Evolutionary conservation across 2,329 filamentous ascomycete genomes (phyloP), one percentile per base, ranked within the genome.

Genomic region (Metarhizium humberi): DNA sequence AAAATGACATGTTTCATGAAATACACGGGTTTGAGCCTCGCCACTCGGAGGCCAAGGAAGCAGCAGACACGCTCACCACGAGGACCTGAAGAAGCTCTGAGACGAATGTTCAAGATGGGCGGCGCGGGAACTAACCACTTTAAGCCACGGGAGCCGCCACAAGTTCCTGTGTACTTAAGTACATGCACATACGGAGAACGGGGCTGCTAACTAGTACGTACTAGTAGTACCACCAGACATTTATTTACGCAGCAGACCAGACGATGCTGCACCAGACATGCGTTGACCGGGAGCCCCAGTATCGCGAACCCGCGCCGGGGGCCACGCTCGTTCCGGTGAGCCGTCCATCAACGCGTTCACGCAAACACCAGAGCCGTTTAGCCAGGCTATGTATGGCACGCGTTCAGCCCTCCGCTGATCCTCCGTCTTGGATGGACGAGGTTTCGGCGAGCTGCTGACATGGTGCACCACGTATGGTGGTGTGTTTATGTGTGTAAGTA

Each of bases 281-380:
- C 4, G 25, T 25, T 25, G 25, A 25, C 25, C 25, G 25, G 25
- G 25, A 25, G 25, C 25, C 25, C 25, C 25, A 25, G 25, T 25
- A 50, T 50, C 47, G 47, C 47, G 47, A 25, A 51, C 34, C 18
- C 30, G 49, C 49, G 49, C 13, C 40, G 6, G 32, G 32, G 32
- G 32, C 32, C 32, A 7, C 34, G 13, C 34, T 36, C 13, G 34
- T 10, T 8, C 34, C 34, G 38, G 5, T 16, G 38, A 40, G 38
- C 10, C 51, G 48, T 50, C 51, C 45, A 51, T 55, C 53, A 53
- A 57, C 56, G 56, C 56, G 53, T 40, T 40, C 38, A 40, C 38
- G 8, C 25, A 25, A 25, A 25, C 25, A 25, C 25, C 25, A 25
- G 25, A 25, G 25, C 25, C 25, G 25, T 25, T 25, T 25, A 25